Percentiles rank a stretch among this genome's conserved stretches.
Evolutionary conservation across 106 monocot genomes (phyloP).

Genomic region (Acanthochlamys bracteata): DNA sequence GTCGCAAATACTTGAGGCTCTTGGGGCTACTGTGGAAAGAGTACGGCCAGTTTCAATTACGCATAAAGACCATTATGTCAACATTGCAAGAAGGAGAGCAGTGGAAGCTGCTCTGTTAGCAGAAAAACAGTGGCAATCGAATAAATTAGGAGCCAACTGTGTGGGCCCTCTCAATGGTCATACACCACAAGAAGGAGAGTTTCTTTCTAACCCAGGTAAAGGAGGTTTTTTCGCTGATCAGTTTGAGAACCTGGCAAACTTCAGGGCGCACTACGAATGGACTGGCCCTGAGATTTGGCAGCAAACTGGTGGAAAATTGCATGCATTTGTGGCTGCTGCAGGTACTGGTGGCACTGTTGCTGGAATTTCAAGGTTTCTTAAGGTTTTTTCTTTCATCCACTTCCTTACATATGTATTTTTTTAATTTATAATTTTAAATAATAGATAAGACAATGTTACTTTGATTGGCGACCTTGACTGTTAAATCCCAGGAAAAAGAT

Average conservation of each 20-base stretch:
- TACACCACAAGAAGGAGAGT: constrained; percentile 5
- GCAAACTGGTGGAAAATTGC: constrained; percentile 61
- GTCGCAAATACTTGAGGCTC: constrained; percentile 96
- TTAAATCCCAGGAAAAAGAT: constrained; percentile 49
- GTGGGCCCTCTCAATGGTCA: constrained; percentile 16
- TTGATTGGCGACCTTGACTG: no score
- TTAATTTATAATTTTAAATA: no score
- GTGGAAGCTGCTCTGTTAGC: constrained; percentile 50
- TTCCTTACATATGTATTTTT: no score
- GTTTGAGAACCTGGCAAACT: constrained; percentile 97
- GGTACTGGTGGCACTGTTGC: constrained; percentile 96
- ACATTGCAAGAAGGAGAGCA: constrained; percentile 90
- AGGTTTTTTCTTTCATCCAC: constrained; percentile 30
- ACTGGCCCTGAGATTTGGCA: constrained; percentile 99
- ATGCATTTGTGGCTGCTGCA: constrained; percentile 88
- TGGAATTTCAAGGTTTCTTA: constrained; percentile 84
- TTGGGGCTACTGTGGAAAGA: constrained; percentile 92
- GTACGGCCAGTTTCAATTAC: constrained; percentile 97
- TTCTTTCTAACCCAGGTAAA: constrained; percentile 10
- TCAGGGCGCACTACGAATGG: constrained; percentile 78
- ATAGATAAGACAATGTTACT: no score
- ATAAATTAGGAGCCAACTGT: constrained; percentile 17
- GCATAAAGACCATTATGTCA: constrained; percentile 93
- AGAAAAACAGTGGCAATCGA: constrained; percentile 10
- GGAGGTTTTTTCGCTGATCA: constrained; percentile 97